Evolutionary conservation across 2,329 filamentous ascomycete species (phyloP).

Genomic region (Alternaria brassicae): DNA sequence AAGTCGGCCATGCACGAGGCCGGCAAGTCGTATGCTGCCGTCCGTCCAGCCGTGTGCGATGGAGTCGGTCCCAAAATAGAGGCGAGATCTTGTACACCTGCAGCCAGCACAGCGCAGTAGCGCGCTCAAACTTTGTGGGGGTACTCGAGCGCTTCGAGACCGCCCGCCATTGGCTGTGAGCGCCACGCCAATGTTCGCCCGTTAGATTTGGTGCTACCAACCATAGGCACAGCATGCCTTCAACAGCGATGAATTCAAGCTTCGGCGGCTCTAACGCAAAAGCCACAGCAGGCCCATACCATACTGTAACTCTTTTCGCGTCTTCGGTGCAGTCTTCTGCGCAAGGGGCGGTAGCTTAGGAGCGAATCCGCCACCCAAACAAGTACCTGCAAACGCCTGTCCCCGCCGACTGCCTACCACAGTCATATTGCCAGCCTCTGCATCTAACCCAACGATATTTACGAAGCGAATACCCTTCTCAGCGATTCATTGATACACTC

Average conservation of each 20-base stretch:
- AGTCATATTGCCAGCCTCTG: slow-evolving; percentile 24
- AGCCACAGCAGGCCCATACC: slow-evolving; percentile 30
- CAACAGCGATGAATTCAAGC: slow-evolving; percentile 29
- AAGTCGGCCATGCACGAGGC: slow-evolving; percentile 20
- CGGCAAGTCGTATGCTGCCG: slow-evolving; percentile 15
- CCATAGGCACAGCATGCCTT: slow-evolving; percentile 39
- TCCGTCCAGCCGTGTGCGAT: slow-evolving; percentile 10
- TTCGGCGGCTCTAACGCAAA: slow-evolving; percentile 40
- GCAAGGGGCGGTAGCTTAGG: slow-evolving; percentile 16
- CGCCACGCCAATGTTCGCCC: slow-evolving; percentile 21
- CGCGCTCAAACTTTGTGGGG: slow-evolving; percentile 27
- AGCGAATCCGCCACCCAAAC: slow-evolving; percentile 19
- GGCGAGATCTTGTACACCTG: slow-evolving; percentile 27
- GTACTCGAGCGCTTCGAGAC: slow-evolving; percentile 41
- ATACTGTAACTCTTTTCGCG: slow-evolving; percentile 22
- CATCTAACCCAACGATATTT: slow-evolving; percentile 24
- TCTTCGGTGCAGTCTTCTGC: not conserved
- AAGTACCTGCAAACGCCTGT: slow-evolving; percentile 22
- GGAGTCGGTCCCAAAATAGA: slow-evolving; percentile 36
- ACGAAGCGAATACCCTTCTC: slow-evolving; percentile 15
- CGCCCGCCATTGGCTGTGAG: slow-evolving; percentile 34
- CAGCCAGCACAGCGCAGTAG: slow-evolving; percentile 30
- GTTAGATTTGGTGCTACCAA: slow-evolving; percentile 38
- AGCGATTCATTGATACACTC: slow-evolving; percentile 13
- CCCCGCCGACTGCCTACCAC: slow-evolving; percentile 29